These are phyloP conservation scores for Heliamphora exappendiculata DNA, from an alignment of 148 eudicot genomes.

Conservation along the genomic window DNA sequence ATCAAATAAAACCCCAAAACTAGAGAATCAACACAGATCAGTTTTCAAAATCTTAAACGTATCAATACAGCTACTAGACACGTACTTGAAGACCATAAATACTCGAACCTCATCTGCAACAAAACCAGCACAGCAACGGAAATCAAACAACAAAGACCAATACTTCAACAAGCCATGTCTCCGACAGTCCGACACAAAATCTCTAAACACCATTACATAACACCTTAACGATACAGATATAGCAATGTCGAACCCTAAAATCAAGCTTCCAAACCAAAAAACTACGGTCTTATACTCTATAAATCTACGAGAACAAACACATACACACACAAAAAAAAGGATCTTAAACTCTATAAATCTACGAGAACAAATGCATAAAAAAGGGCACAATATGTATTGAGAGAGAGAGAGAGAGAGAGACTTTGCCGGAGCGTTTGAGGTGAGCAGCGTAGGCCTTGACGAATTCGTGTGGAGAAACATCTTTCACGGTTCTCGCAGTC, in stretches of 20 bases:
- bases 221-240: not conserved
- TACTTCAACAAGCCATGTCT: not conserved
- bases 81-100: too few species aligned
- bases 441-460: constrained; percentile 53
- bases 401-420: constrained; percentile 8
- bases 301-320: not conserved
- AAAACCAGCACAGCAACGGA: not conserved
- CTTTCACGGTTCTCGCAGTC: constrained; percentile 40
- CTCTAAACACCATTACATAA: too few species aligned
- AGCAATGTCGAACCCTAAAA: not conserved
- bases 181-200: not conserved
- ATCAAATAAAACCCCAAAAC: not conserved
- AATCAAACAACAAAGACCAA: not conserved
- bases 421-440: constrained; percentile 59
- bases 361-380: not conserved
- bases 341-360: not conserved
- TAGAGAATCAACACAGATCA: too few species aligned
- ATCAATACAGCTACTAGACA: too few species aligned
- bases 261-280: not conserved
- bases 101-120: not conserved
- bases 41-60: too few species aligned
- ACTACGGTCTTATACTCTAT: too few species aligned
- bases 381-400: not conserved
- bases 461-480: constrained; percentile 49
- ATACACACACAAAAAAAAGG: too few species aligned